Conservation (phyloP, 345 rosid species). For the Iberis pinnata region DNA sequence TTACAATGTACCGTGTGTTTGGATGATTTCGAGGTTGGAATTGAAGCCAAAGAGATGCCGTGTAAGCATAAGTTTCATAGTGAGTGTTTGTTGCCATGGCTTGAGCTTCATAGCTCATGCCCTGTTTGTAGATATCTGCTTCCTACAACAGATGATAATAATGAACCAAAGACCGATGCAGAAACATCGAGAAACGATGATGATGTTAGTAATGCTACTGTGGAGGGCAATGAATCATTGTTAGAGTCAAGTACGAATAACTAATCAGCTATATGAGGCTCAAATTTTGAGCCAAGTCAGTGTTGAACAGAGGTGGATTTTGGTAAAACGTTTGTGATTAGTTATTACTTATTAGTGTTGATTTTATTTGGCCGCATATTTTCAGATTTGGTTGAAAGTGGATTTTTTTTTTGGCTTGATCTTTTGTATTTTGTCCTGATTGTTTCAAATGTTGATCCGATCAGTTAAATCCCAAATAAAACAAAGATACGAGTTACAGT, state of each 20-base stretch:
- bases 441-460: neutral
- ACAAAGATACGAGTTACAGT: neutral
- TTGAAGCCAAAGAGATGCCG: slow-evolving; percentile 73
- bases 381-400: slow-evolving; percentile 10
- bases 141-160: slow-evolving; percentile 32
- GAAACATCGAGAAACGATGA: slow-evolving; percentile 30
- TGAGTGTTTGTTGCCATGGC: slow-evolving; percentile 74
- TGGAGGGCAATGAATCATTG: slow-evolving; percentile 10
- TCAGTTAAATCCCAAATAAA: neutral
- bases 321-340: slow-evolving; percentile 6
- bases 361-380: slow-evolving; percentile 13
- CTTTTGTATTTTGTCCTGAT: neutral
- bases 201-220: slow-evolving; percentile 25
- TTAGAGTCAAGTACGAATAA: slow-evolving; percentile 16
- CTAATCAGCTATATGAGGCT: slow-evolving; percentile 21
- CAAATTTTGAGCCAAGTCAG: slow-evolving; percentile 23
- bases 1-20: slow-evolving; percentile 75
- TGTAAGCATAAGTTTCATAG: slow-evolving; percentile 82
- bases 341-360: neutral
- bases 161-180: slow-evolving; percentile 47
- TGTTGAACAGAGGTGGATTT: neutral
- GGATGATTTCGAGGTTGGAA: slow-evolving; percentile 67
- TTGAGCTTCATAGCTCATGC: slow-evolving; percentile 88
- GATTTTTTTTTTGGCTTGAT: neutral
- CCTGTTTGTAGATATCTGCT: slow-evolving; percentile 79